phyloP scores from a whole-genome alignment of 108 stramenopile genomes.

The Nitzschia inconspicua region DNA sequence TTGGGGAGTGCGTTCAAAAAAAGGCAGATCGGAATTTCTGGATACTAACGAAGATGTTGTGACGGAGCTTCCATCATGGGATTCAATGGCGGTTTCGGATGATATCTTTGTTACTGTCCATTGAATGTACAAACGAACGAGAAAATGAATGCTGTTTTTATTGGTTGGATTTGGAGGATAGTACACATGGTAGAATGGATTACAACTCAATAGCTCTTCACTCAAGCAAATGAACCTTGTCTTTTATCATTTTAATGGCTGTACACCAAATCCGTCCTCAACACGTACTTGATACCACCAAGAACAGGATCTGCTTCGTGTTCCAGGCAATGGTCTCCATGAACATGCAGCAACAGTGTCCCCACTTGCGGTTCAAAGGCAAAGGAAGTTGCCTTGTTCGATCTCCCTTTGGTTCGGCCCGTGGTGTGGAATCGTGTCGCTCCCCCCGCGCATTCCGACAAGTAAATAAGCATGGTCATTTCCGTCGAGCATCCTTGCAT shows the following conservation, averaged over 20 bases:
- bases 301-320: conserved; percentile 86
- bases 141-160: too few species aligned
- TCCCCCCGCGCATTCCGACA: conserved; percentile 65
- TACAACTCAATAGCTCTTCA: too few species aligned
- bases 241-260: neutral
- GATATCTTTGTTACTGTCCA: too few species aligned
- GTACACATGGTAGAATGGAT: too few species aligned
- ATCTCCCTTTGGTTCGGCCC: conserved; percentile 1
- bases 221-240: too few species aligned
- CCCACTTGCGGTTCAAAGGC: conserved; percentile 69
- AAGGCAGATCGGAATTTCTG: too few species aligned
- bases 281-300: conserved; percentile 81
- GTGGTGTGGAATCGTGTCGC: conserved; percentile 71
- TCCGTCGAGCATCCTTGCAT: conserved; percentile 44
- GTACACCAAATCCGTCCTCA: conserved; percentile 67
- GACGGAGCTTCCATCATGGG: too few species aligned
- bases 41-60: too few species aligned
- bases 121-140: too few species aligned
- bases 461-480: conserved; percentile 84
- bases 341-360: conserved; percentile 77
- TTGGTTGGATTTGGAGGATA: too few species aligned
- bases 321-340: conserved; percentile 77
- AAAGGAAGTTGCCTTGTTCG: conserved; percentile 11
- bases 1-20: too few species aligned
- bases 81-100: too few species aligned